phyloP scores from a whole-genome alignment of 768 basidiomycete genomes.

The Candolleomyces eurysporus region DNA sequence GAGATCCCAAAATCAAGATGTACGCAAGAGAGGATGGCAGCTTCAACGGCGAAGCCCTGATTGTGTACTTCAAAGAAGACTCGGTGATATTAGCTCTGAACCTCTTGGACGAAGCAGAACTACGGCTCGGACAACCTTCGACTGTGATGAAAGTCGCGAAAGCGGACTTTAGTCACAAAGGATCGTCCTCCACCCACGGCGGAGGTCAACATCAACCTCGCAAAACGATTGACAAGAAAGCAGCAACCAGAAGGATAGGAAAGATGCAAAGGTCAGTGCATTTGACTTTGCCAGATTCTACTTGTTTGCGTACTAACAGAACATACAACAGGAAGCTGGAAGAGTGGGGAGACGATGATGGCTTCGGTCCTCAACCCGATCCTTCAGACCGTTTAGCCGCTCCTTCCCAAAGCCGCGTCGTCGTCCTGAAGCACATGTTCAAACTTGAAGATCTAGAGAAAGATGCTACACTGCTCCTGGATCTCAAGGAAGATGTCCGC shows the following conservation, averaged over 20 bases:
- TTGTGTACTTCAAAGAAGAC: conserved; percentile 97
- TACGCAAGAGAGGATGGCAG: conserved; percentile 85
- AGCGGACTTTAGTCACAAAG: conserved; percentile 80
- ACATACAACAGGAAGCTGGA: conserved; percentile 68
- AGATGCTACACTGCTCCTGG: conserved; percentile 81
- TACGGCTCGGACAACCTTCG: conserved; percentile 75
- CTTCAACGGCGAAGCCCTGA: conserved; percentile 92
- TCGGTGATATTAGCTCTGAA: conserved; percentile 83
- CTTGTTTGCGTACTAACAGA: not conserved
- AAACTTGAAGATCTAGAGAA: conserved; percentile 80
- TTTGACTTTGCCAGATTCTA: not conserved
- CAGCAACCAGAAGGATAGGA: conserved; percentile 67
- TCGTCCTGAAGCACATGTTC: conserved; percentile 96
- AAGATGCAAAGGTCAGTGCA: conserved; percentile 80
- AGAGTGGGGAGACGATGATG: conserved; percentile 95
- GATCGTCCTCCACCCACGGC: conserved; percentile 11
- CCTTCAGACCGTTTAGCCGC: conserved; percentile 48
- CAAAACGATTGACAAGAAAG: conserved; percentile 76
- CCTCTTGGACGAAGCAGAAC: conserved; percentile 88
- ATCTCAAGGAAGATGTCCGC: conserved; percentile 94
- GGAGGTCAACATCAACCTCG: conserved; percentile 35
- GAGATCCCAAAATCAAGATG: conserved; percentile 91
- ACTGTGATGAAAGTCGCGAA: conserved; percentile 72
- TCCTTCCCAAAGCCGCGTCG: conserved; percentile 67
- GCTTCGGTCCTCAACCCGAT: conserved; percentile 72